A percentile compares a stretch with the other conserved stretches of the same genome.
These are phyloP conservation scores for Oryza longistaminata DNA, from an alignment of 176 grass and related monocot genomes.

Conservation along the genomic window DNA sequence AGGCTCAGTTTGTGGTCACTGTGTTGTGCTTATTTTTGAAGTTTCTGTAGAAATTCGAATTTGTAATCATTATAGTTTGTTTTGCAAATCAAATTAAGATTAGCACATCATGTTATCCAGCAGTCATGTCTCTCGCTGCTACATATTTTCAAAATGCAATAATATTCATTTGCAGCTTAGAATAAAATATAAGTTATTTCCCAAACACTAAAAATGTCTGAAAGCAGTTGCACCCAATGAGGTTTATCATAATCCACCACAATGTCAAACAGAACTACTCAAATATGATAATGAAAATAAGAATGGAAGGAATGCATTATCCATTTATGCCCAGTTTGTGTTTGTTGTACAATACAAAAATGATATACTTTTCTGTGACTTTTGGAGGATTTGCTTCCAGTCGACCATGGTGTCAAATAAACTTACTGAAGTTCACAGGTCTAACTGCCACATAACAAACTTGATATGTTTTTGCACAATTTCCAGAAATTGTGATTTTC, in stretches of 20 bases:
- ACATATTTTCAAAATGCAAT: no score
- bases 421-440: not conserved
- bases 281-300: not conserved
- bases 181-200: not conserved
- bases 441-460: not conserved
- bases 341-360: not conserved
- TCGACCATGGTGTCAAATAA: not conserved
- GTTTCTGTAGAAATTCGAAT: not conserved
- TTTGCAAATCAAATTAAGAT: not conserved
- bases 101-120: not conserved
- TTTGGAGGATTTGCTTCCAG: not conserved
- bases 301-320: not conserved
- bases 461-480: conserved; percentile 12
- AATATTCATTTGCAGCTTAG: not conserved
- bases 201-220: not conserved
- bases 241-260: not conserved
- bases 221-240: not conserved
- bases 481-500: not conserved
- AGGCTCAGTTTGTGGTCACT: not conserved
- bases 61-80: not conserved
- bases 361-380: not conserved
- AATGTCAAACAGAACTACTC: not conserved
- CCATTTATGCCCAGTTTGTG: not conserved
- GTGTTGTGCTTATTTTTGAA: not conserved
- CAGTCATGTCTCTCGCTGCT: no score